Evolutionary conservation across 768 basidiomycete genomes (phyloP).

Genomic region (Fistulinella prunicolor): DNA sequence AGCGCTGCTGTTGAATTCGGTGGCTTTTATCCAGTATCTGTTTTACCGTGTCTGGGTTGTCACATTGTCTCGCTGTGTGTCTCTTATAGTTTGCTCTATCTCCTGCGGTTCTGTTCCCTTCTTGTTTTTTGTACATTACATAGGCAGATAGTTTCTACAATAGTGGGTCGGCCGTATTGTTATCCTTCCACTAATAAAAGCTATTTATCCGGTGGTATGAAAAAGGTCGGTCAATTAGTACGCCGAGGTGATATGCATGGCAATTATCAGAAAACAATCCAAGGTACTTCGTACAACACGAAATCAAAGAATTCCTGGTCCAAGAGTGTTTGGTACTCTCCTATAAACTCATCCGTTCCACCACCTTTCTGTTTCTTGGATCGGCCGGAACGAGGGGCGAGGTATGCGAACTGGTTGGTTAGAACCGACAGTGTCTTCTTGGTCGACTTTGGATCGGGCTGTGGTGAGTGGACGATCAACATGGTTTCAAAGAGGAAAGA

Average conservation of each 20-base stretch:
- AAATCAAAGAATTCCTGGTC: slow-evolving; percentile 98
- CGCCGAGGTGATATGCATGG: not conserved
- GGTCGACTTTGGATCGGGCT: slow-evolving; percentile 86
- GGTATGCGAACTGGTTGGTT: slow-evolving; percentile 77
- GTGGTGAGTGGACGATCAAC: slow-evolving; percentile 2
- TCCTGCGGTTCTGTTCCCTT: slow-evolving; percentile 19
- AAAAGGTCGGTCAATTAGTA: not conserved
- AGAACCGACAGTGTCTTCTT: slow-evolving; percentile 76
- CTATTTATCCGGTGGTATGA: slow-evolving; percentile 31
- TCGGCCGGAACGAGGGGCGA: slow-evolving; percentile 63
- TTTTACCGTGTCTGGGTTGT: slow-evolving; percentile 17
- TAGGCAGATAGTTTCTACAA: slow-evolving; percentile 46
- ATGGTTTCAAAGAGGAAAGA: not conserved
- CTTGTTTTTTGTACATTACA: slow-evolving; percentile 38
- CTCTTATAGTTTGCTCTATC: slow-evolving; percentile 23
- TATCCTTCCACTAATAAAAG: slow-evolving; percentile 58
- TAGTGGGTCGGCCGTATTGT: slow-evolving; percentile 59
- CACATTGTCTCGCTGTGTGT: slow-evolving; percentile 15
- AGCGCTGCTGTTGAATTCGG: slow-evolving; percentile 13
- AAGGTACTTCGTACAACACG: slow-evolving; percentile 89
- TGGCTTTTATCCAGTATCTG: slow-evolving; percentile 16
- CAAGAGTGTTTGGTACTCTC: slow-evolving; percentile 89
- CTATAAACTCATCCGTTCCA: slow-evolving; percentile 67
- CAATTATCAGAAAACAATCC: slow-evolving; percentile 62
- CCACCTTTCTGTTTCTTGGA: slow-evolving; percentile 35